Percentiles rank a stretch among this genome's conserved stretches.
Evolutionary conservation across 176 grass and related monocot species (phyloP).

Genomic region (Areca catechu): DNA sequence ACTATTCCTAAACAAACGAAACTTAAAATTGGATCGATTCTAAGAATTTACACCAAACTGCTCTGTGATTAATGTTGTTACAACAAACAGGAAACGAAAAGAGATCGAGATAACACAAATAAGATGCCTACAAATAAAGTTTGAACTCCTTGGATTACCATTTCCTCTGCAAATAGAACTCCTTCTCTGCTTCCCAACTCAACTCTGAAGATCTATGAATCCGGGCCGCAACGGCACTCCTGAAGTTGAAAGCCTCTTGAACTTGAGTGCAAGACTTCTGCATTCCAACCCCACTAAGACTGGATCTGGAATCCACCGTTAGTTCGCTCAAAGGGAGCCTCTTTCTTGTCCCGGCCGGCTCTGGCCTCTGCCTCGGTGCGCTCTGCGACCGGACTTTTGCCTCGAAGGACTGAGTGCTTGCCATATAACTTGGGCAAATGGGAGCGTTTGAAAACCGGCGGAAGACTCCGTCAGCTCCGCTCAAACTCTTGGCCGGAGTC

Average conservation of each 20-base stretch:
- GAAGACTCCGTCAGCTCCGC: conserved; percentile 21
- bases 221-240: conserved; percentile 45
- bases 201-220: conserved; percentile 35
- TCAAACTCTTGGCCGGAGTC: conserved; percentile 57
- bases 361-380: conserved; percentile 87
- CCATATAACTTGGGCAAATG: conserved; percentile 69
- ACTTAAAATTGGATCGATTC: not conserved
- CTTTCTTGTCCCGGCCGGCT: conserved; percentile 24
- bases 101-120: not conserved
- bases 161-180: conserved; percentile 46
- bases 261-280: conserved; percentile 37
- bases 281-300: conserved; percentile 43
- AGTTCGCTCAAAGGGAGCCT: conserved; percentile 77
- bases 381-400: conserved; percentile 86
- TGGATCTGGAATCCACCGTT: conserved; percentile 51
- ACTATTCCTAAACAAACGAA: not conserved
- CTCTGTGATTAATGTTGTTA: conserved; percentile 14
- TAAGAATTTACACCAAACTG: conserved; percentile 19
- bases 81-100: conserved; percentile 2
- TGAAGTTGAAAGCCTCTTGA: conserved; percentile 76
- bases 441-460: conserved; percentile 11
- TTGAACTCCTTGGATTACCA: conserved; percentile 32
- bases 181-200: conserved; percentile 23
- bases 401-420: conserved; percentile 79
- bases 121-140: conserved; percentile 10